Evolutionary conservation across 2,329 filamentous ascomycete genomes (phyloP).

Genomic region (Cytospora piceae): DNA sequence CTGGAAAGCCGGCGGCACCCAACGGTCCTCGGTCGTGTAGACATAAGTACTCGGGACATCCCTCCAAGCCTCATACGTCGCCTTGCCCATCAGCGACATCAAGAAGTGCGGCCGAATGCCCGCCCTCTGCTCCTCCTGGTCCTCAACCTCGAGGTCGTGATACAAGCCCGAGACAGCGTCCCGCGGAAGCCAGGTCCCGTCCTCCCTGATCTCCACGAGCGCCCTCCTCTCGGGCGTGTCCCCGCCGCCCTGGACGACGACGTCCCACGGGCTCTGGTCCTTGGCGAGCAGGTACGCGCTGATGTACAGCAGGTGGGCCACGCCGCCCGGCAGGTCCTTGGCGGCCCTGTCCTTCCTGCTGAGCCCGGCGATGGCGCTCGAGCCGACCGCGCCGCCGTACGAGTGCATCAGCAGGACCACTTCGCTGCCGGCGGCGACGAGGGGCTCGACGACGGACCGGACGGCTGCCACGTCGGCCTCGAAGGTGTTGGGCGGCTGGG

Average conservation of each 20-base stretch:
- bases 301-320: conserved; percentile 11
- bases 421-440: conserved; percentile 1
- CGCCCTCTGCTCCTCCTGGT: conserved; percentile 10
- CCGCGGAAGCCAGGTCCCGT: conserved; percentile 9
- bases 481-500: conserved; percentile 3
- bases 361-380: conserved; percentile 1
- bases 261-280: conserved; percentile 18
- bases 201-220: conserved; percentile 10
- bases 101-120: conserved; percentile 2
- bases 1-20: conserved; percentile 13
- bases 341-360: conserved; percentile 7
- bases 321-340: conserved; percentile 1
- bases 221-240: conserved; percentile 12
- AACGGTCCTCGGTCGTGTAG: conserved; percentile 2
- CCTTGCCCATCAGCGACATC: conserved; percentile 7
- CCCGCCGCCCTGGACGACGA: conserved; percentile 4
- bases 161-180: conserved; percentile 14
- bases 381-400: conserved; percentile 12
- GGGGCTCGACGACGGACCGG: not conserved
- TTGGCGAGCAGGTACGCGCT: conserved; percentile 14
- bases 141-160: conserved; percentile 10
- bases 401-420: conserved; percentile 12
- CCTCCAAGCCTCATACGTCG: conserved; percentile 15
- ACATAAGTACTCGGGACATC: conserved; percentile 10
- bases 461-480: conserved; percentile 15